Evolutionary conservation across 2,329 filamentous ascomycete species (phyloP).

Genomic region (Penicillium sp.): DNA sequence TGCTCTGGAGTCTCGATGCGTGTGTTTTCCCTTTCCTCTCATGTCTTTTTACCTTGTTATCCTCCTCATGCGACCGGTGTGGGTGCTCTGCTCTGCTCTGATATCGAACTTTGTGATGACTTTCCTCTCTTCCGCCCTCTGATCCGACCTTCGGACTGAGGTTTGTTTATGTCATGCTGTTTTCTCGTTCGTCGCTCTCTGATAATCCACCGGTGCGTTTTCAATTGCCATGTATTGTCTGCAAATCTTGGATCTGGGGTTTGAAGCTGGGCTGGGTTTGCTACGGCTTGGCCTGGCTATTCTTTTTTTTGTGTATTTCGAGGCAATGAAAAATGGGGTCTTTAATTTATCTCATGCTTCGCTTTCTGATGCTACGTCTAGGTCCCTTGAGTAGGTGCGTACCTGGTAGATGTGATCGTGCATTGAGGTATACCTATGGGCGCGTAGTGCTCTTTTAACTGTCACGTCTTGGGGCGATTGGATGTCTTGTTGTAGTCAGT

Average conservation of each 20-base stretch:
- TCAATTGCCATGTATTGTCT: conserved; percentile 13
- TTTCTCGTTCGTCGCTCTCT: background rate
- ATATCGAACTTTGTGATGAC: conserved; percentile 4
- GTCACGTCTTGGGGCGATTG: too few relatives aligned
- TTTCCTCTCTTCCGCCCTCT: conserved; percentile 8
- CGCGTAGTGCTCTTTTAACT: too few relatives aligned
- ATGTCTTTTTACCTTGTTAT: conserved; percentile 1
- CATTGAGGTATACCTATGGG: too few relatives aligned
- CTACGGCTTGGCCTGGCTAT: background rate
- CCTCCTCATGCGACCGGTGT: conserved; percentile 9
- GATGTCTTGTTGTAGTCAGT: too few relatives aligned
- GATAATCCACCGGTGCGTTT: conserved; percentile 7
- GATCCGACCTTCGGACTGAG: conserved; percentile 1
- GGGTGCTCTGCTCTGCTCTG: conserved; percentile 6
- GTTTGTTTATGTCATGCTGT: background rate
- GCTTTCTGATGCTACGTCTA: too few relatives aligned
- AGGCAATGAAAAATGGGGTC: conserved; percentile 19
- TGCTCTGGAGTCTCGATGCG: conserved; percentile 1
- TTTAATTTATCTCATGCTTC: background rate
- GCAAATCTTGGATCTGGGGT: conserved; percentile 9
- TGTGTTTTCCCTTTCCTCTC: background rate
- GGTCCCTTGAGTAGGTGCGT: too few relatives aligned
- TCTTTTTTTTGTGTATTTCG: conserved; percentile 3
- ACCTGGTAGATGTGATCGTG: too few relatives aligned
- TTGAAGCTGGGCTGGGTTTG: background rate